phyloP scores from a whole-genome alignment of 768 basidiomycete species.

The Collybia nuda region DNA sequence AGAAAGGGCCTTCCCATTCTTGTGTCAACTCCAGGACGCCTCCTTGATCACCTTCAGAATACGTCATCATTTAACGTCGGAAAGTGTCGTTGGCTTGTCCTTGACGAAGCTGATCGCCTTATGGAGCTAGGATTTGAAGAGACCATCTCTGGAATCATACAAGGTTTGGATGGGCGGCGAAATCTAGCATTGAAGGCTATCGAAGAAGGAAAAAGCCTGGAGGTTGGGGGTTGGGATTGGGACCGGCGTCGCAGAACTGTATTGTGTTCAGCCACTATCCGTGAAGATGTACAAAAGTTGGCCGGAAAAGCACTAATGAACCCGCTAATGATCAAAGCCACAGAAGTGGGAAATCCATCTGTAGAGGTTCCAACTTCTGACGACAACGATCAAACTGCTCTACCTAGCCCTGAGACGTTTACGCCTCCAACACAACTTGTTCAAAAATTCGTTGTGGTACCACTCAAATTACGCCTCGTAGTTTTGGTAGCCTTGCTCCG shows the following conservation, averaged over 20 bases:
- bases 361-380: conserved; percentile 14
- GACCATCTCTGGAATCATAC: conserved; percentile 86
- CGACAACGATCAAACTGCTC: conserved; percentile 12
- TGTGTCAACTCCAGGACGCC: conserved; percentile 91
- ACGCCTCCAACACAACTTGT: conserved; percentile 92
- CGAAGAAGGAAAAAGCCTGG: conserved; percentile 62
- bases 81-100: conserved; percentile 92
- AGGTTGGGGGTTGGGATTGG: conserved; percentile 89
- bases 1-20: conserved; percentile 95
- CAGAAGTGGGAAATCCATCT: conserved; percentile 43
- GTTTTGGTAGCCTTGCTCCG: conserved; percentile 85
- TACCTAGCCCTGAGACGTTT: conserved; percentile 54
- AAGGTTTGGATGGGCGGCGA: conserved; percentile 80
- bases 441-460: conserved; percentile 88
- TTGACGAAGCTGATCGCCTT: conserved; percentile 95
- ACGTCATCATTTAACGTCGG: conserved; percentile 91
- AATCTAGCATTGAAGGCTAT: conserved; percentile 71
- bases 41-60: conserved; percentile 96
- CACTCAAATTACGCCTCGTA: conserved; percentile 93
- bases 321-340: conserved; percentile 83
- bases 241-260: conserved; percentile 75
- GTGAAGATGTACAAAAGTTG: conserved; percentile 91
- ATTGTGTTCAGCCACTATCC: conserved; percentile 95
- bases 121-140: conserved; percentile 99
- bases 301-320: conserved; percentile 79